Evolutionary conservation across 2,329 filamentous ascomycete species (phyloP).

Genomic region (Myriosclerotinia duriaeana): DNA sequence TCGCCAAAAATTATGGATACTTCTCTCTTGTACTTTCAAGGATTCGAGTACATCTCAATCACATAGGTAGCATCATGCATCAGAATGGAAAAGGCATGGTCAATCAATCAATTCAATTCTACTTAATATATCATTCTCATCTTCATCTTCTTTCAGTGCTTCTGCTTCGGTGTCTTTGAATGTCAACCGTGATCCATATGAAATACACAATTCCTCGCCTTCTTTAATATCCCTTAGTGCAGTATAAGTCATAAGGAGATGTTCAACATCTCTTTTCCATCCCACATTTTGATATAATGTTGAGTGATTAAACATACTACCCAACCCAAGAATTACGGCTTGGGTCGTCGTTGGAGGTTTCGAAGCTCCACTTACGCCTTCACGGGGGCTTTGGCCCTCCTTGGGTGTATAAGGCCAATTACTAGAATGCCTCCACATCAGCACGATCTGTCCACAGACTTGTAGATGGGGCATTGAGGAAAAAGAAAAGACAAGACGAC

Average conservation of each 20-base stretch:
- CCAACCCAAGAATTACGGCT: slow-evolving; percentile 52
- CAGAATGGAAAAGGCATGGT: slow-evolving; percentile 6
- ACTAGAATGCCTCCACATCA: slow-evolving; percentile 16
- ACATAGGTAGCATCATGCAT: slow-evolving; percentile 6
- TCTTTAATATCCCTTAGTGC: slow-evolving; percentile 49
- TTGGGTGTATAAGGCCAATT: slow-evolving; percentile 26
- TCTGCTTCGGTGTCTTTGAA: slow-evolving; percentile 42
- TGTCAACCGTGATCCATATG: slow-evolving; percentile 41
- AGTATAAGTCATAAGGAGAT: slow-evolving; percentile 49
- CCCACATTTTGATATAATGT: slow-evolving; percentile 53
- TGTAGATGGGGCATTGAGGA: slow-evolving; percentile 14
- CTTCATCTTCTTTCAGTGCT: slow-evolving; percentile 29
- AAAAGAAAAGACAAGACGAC: background rate
- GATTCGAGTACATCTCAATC: background rate
- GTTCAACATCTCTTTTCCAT: slow-evolving; percentile 51
- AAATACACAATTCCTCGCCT: slow-evolving; percentile 56
- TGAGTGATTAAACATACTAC: slow-evolving; percentile 60
- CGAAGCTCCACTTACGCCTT: slow-evolving; percentile 47
- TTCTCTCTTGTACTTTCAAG: background rate
- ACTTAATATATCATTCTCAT: slow-evolving; percentile 37
- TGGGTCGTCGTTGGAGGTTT: slow-evolving; percentile 8
- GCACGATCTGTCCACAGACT: background rate
- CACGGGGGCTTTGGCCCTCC: slow-evolving; percentile 26
- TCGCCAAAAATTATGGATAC: slow-evolving; percentile 17
- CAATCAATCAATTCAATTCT: slow-evolving; percentile 40